A percentile compares a stretch with the other conserved stretches of the same genome.
Evolutionary conservation across 2,329 filamentous ascomycete species (phyloP).

Genomic region (Thyridium curvatum): DNA sequence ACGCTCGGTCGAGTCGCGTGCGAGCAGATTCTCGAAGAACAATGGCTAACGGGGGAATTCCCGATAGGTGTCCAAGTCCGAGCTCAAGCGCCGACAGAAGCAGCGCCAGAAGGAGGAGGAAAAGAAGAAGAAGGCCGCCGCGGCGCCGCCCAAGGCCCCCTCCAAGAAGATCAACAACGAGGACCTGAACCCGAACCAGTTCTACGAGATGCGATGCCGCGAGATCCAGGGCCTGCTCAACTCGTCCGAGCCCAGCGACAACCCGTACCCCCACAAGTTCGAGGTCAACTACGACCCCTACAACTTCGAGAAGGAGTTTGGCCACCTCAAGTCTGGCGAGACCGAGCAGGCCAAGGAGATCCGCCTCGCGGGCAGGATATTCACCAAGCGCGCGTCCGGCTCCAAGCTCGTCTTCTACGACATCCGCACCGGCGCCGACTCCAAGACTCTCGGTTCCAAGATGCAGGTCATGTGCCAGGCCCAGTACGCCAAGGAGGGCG

Average conservation of each 20-base stretch:
- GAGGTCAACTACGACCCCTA: slow-evolving; percentile 75
- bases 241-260: slow-evolving; percentile 48
- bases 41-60: too few relatives aligned
- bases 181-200: slow-evolving; percentile 57
- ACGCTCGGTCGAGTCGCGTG: too few relatives aligned
- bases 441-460: slow-evolving; percentile 59
- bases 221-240: slow-evolving; percentile 68
- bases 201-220: slow-evolving; percentile 92
- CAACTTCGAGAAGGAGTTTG: slow-evolving; percentile 73
- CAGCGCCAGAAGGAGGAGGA: slow-evolving; percentile 77
- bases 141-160: slow-evolving; percentile 36
- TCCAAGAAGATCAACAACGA: slow-evolving; percentile 54
- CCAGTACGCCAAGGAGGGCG: slow-evolving; percentile 64
- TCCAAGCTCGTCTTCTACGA: slow-evolving; percentile 91
- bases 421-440: slow-evolving; percentile 53
- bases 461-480: slow-evolving; percentile 91
- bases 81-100: slow-evolving; percentile 96
- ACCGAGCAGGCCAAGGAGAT: slow-evolving; percentile 68
- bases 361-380: slow-evolving; percentile 78
- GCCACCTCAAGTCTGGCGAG: slow-evolving; percentile 83
- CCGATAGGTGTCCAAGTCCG: slow-evolving; percentile 67
- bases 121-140: slow-evolving; percentile 80
- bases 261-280: slow-evolving; percentile 94
- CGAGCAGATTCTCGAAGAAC: too few relatives aligned
- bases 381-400: slow-evolving; percentile 76